A percentile compares a stretch with the other conserved stretches of the same genome.
Evolutionary conservation across 2,329 filamentous ascomycete species (phyloP).

Genomic region (Lecanoromycetidae sp.): DNA sequence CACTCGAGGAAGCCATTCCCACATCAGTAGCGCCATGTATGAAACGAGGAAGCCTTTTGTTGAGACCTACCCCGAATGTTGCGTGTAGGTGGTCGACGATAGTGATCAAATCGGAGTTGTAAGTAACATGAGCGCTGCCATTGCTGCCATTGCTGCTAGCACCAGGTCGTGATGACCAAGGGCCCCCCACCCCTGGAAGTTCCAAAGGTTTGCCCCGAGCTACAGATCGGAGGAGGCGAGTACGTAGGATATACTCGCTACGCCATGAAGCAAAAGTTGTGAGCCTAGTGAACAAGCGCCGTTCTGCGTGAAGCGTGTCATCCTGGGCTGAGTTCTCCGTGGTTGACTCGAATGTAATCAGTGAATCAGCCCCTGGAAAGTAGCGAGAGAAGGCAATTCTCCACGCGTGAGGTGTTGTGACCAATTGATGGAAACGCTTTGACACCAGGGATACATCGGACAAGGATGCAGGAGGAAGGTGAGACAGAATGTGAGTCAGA

Average conservation of each 20-base stretch:
- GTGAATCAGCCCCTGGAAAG: constrained; percentile 66
- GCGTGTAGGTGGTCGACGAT: constrained; percentile 71
- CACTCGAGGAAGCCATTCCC: constrained; percentile 67
- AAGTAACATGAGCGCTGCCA: constrained; percentile 64
- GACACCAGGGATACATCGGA: constrained; percentile 75
- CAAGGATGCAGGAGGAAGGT: constrained; percentile 75
- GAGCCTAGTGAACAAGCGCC: constrained; percentile 68
- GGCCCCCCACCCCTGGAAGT: constrained; percentile 40
- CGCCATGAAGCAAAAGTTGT: constrained; percentile 83
- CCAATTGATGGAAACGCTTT: constrained; percentile 70
- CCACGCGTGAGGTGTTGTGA: constrained; percentile 64
- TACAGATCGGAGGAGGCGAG: constrained; percentile 68
- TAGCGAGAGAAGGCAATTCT: constrained; percentile 19
- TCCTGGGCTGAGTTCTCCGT: constrained; percentile 15
- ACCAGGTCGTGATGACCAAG: constrained; percentile 41
- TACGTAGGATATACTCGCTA: constrained; percentile 86
- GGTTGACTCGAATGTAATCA: constrained; percentile 21
- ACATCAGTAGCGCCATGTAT: constrained; percentile 74
- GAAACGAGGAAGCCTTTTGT: constrained; percentile 63
- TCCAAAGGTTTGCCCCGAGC: constrained; percentile 61
- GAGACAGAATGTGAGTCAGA: constrained; percentile 78
- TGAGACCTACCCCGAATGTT: constrained; percentile 52
- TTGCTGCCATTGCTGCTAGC: constrained; percentile 57
- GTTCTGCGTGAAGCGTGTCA: constrained; percentile 55
- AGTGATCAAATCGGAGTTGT: constrained; percentile 71